phyloP scores from a whole-genome alignment of 1,284 basidiomycete genomes.

The Cerioporus squamosus region DNA sequence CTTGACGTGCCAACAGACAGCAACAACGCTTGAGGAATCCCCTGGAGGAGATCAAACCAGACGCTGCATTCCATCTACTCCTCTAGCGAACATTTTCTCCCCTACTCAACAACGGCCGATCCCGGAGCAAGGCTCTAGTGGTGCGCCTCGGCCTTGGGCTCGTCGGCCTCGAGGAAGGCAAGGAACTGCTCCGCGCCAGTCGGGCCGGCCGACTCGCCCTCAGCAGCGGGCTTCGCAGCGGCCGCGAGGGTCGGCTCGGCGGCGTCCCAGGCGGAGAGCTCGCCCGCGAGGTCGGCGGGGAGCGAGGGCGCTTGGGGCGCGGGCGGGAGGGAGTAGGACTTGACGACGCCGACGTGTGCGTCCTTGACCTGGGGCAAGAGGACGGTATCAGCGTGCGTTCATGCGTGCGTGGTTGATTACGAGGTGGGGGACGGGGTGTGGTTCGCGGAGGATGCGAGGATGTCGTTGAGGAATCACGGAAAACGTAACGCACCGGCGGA shows the following conservation, averaged over 20 bases:
- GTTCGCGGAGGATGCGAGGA: background rate
- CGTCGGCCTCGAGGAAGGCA: constrained; percentile 59
- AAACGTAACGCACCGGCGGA: constrained; percentile 46
- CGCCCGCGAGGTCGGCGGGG: constrained; percentile 80
- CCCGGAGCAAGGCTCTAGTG: constrained; percentile 37
- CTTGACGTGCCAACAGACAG: too few relatives aligned
- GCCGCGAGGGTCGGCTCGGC: constrained; percentile 66
- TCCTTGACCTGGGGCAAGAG: constrained; percentile 67
- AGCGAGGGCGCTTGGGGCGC: constrained; percentile 72
- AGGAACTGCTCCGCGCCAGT: constrained; percentile 64
- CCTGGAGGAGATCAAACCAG: constrained; percentile 5
- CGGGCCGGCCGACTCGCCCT: constrained; percentile 35
- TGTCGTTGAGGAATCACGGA: constrained; percentile 6
- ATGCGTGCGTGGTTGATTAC: too few relatives aligned
- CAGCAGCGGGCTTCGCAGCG: constrained; percentile 32
- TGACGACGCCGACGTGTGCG: constrained; percentile 83
- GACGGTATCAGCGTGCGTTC: background rate
- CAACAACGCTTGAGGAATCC: too few relatives aligned
- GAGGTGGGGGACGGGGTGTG: too few relatives aligned
- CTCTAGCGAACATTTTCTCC: constrained; percentile 21
- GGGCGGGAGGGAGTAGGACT: constrained; percentile 71
- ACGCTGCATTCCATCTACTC: constrained; percentile 18
- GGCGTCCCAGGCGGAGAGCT: constrained; percentile 81
- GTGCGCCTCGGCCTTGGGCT: constrained; percentile 60
- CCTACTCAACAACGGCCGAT: constrained; percentile 8